A percentile compares a stretch with the other conserved stretches of the same genome.
These are phyloP conservation scores for Oryza officinalis DNA, from an alignment of 176 grass and related monocot genomes.

Conservation along the genomic window DNA sequence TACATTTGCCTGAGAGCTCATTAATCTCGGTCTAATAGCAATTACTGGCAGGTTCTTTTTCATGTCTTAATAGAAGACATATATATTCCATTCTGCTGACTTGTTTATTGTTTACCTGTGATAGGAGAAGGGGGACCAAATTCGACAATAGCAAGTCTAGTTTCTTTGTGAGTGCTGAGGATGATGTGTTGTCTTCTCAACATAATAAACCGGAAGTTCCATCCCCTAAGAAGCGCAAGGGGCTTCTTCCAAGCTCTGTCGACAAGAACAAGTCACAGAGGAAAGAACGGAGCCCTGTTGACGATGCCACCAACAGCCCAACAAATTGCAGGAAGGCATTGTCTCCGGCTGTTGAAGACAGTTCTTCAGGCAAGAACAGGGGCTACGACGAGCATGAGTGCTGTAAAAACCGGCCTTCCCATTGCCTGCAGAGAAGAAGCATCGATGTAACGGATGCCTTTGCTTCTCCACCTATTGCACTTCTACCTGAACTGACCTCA, in stretches of 20 bases:
- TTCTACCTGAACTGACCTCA: constrained; percentile 16
- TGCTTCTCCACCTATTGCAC: constrained; percentile 18
- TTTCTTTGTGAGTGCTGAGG: constrained; percentile 27
- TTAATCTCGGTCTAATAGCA: not conserved
- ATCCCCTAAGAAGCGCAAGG: constrained; percentile 73
- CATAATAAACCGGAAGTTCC: constrained; percentile 50
- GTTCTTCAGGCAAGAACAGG: constrained; percentile 34
- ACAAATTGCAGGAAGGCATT: constrained; percentile 17
- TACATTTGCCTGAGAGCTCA: not conserved
- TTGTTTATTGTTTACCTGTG: constrained; percentile 10
- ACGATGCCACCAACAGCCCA: constrained; percentile 33
- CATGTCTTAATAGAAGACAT: not conserved
- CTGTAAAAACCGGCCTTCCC: constrained; percentile 25
- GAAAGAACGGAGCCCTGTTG: constrained; percentile 31
- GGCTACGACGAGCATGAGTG: constrained; percentile 16
- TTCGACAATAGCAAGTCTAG: constrained; percentile 56
- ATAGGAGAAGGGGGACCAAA: constrained; percentile 43
- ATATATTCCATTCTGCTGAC: constrained; percentile 19
- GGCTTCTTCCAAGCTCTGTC: constrained; percentile 51
- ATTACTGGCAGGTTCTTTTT: not conserved
- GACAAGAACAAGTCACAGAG: constrained; percentile 35
- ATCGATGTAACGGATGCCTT: not conserved
- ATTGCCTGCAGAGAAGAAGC: constrained; percentile 42
- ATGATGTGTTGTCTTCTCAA: constrained; percentile 35
- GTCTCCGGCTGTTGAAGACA: constrained; percentile 18